A percentile compares a stretch with the other conserved stretches of the same genome.
These are phyloP conservation scores for Fomitopsis betulina DNA, from an alignment of 1,284 basidiomycete species.

Conservation along the genomic window DNA sequence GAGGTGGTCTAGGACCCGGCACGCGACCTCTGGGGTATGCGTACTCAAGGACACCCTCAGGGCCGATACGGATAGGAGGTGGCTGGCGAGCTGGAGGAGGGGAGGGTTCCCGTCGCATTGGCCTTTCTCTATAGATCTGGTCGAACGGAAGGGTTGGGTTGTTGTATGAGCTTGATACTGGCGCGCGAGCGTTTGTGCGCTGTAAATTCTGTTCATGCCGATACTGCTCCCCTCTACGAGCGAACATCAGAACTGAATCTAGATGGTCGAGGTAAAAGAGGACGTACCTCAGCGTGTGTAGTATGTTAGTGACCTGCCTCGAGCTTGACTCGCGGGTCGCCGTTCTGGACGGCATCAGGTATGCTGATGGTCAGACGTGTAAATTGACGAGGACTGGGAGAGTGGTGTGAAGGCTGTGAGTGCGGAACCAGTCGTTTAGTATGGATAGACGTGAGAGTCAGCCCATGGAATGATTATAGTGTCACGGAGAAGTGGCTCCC, in stretches of 20 bases:
- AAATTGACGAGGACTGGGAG: background rate
- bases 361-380: background rate
- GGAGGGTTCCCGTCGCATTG: slow-evolving; percentile 5
- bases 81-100: slow-evolving; percentile 9
- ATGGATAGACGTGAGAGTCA: background rate
- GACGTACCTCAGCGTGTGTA: slow-evolving; percentile 44
- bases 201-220: slow-evolving; percentile 54
- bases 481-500: background rate
- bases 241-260: background rate
- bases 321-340: background rate
- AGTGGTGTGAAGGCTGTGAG: background rate
- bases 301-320: slow-evolving; percentile 39
- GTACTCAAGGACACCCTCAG: slow-evolving; percentile 20
- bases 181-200: slow-evolving; percentile 28
- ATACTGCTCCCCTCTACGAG: slow-evolving; percentile 59
- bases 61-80: slow-evolving; percentile 13
- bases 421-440: background rate
- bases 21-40: slow-evolving; percentile 23
- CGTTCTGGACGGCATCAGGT: background rate
- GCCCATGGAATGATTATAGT: background rate
- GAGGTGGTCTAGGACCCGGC: slow-evolving; percentile 21
- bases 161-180: slow-evolving; percentile 25
- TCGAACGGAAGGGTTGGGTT: slow-evolving; percentile 28
- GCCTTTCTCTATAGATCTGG: slow-evolving; percentile 22
- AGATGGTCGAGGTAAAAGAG: background rate